Percentiles rank a stretch among this genome's conserved stretches.
Evolutionary conservation across 192 early-diverging fungal genomes (phyloP).

Genomic region (Backusella liffmaniae): DNA sequence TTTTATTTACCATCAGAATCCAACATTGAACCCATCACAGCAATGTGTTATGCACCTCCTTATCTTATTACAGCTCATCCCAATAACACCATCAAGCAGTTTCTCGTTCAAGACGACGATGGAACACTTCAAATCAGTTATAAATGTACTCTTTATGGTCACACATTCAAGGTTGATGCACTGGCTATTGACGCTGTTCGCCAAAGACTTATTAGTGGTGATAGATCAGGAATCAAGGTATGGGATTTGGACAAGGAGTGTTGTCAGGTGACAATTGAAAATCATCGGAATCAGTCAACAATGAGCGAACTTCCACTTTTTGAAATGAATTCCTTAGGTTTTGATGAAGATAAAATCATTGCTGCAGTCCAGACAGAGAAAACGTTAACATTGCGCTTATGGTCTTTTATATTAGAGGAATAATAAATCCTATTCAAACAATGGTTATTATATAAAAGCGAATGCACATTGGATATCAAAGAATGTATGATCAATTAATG

Average conservation of each 20-base stretch:
- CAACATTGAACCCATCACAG: conserved; percentile 26
- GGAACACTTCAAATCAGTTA: conserved; percentile 28
- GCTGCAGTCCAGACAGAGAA: neutral
- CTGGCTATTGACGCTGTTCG: conserved; percentile 43
- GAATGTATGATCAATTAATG: neutral
- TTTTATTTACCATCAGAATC: neutral
- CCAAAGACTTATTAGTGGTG: conserved; percentile 41
- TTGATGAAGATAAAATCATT: conserved; percentile 14
- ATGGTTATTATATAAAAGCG: neutral
- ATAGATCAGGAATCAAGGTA: conserved; percentile 45
- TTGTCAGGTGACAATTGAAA: neutral
- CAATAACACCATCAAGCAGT: conserved; percentile 51
- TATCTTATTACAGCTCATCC: conserved; percentile 45
- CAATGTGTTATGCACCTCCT: conserved; percentile 34
- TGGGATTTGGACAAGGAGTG: conserved; percentile 38
- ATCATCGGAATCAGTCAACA: neutral
- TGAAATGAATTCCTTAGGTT: neutral
- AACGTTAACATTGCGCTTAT: neutral
- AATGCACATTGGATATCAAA: neutral
- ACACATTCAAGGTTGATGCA: conserved; percentile 44
- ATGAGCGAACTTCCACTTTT: neutral
- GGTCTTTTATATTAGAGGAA: neutral
- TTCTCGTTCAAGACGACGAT: conserved; percentile 21
- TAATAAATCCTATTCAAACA: neutral
- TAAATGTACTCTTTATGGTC: conserved; percentile 43